These are phyloP conservation scores for Metschnikowia proteae DNA, from an alignment of 805 yeast genomes.

Conservation along the genomic window DNA sequence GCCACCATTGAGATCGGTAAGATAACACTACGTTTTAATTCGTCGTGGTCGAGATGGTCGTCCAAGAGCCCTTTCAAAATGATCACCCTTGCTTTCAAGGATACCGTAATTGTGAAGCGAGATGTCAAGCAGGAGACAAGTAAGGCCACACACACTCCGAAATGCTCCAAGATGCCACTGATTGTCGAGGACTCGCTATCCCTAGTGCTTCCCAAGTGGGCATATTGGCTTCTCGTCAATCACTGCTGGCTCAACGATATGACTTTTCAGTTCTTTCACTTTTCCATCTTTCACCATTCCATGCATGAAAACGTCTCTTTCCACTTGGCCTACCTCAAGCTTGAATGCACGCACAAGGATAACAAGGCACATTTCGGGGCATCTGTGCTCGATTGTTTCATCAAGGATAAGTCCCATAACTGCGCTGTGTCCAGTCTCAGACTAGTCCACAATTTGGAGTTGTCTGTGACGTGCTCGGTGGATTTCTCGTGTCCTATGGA, in stretches of 20 bases:
- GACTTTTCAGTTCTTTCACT: constrained; percentile 12
- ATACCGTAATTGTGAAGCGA: constrained; percentile 9
- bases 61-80: constrained; percentile 14
- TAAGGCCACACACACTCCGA: not conserved
- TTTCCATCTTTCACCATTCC: constrained; percentile 14
- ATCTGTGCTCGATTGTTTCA: constrained; percentile 12
- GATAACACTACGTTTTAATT: constrained; percentile 9
- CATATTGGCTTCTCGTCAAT: constrained; percentile 6
- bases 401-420: constrained; percentile 5
- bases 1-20: constrained; percentile 7
- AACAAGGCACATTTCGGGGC: constrained; percentile 4
- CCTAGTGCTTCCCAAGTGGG: constrained; percentile 6
- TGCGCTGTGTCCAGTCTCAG: constrained; percentile 4
- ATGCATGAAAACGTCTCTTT: constrained; percentile 10
- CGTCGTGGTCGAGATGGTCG: constrained; percentile 5
- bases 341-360: constrained; percentile 9
- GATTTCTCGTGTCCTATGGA: constrained; percentile 7
- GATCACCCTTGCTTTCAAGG: constrained; percentile 8
- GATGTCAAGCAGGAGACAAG: not conserved
- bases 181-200: not conserved
- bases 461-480: constrained; percentile 7
- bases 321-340: constrained; percentile 15
- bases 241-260: constrained; percentile 16
- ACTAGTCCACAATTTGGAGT: constrained; percentile 15
- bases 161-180: not conserved